Base-by-base conservation (phyloP, 441 rosid genomes). In the Populus hybrid region DNA sequence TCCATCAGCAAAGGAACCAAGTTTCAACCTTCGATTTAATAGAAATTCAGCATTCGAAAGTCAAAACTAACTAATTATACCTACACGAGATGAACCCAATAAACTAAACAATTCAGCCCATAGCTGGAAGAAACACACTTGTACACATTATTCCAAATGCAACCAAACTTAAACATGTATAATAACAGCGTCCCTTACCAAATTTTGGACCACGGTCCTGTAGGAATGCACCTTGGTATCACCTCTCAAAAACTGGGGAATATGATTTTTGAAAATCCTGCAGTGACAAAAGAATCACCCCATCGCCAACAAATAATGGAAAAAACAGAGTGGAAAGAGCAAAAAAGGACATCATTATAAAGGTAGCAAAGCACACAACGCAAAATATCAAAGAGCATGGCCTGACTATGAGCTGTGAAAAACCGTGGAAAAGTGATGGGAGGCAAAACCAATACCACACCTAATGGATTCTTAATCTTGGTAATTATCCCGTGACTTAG, bases 211-310 rank as follows among this genome's bases (percentile, higher is more conserved):
- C 78, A 89, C 84, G 61, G 83, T 81, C 83, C 84, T 81, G 26
- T 93, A 86, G 84, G 84, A 88, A 75, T 86, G 81, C 61, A 85
- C 79, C 69, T 88, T 91, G 28, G 81, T 82, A 71, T 84, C 79
- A 40, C 91, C 93, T 74, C 82, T 90, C 79, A 91, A 86, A 85
- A 92, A 79, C 83, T 82, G 83, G 1, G 97, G 57, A 24, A 93
- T 80, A 81, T 83, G 86, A 87, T 92, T 91, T 81, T 92, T 87
- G 88, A 93, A 96, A 83, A 94, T 84, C 97, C 99, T 95, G 90
- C 83, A 82, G 38, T 57, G 35, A 74, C 21, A 72, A 65, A 80
- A 74, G 6, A 32, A 68, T 68, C 40, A 68, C 11, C 71, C 23
- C 42, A 69, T 46, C 57, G 6, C 57, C 57, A 46, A 46, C 57